Base-by-base conservation (phyloP, 495 filamentous ascomycete genomes). In the Terfezia boudieri region DNA sequence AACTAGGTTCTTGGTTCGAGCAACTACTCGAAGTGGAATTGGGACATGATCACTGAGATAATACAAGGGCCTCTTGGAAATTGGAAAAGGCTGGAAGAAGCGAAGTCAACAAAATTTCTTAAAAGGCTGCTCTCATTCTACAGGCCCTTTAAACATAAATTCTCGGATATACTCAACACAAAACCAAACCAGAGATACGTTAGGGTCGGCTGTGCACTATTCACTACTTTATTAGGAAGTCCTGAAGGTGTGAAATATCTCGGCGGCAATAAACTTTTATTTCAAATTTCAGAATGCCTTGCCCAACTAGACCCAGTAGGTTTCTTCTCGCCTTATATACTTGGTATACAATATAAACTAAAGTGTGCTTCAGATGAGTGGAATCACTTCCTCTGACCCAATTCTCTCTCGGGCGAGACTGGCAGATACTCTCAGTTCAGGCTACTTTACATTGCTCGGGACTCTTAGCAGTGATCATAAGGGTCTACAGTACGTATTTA, bases 51-150 rank as follows among this genome's bases (percentile, higher is more conserved):
- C 46, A 76, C 84, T 54, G 79, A 81, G 60, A 78, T 96, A 37
- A 87, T 98, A 49, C 92, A 98, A 64, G 92, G 92, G 0, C 90
- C 90, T 5, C 67, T 98, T 38, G 79, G 82, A n/a, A 94, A 89
- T 60, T 76, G 86, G 7, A 94, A 93, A 65, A 75, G 90, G 46
- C 74, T 96, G 9, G 86, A 94, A 59, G 92, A 98, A 65, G 88
- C 89, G 3, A 92, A 89, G 65, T 84, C 79, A 22, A 88, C 85
- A 8, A 96, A 94, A 60, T 96, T 96, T 64, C 79, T 94, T 60
- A 94, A 96, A 67, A 76, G 92, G 2, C 75, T 98, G 51, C 77
- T 94, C 64, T 88, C 84, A 51, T 98, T 98, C 59, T 94, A 93
- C 64, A 76, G 89, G 16, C 90, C 90, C 7, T 96, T 98, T 72